These are phyloP conservation scores for Elongisporangium senticosum DNA, from an alignment of 352 stramenopile species.

Conservation along the genomic window DNA sequence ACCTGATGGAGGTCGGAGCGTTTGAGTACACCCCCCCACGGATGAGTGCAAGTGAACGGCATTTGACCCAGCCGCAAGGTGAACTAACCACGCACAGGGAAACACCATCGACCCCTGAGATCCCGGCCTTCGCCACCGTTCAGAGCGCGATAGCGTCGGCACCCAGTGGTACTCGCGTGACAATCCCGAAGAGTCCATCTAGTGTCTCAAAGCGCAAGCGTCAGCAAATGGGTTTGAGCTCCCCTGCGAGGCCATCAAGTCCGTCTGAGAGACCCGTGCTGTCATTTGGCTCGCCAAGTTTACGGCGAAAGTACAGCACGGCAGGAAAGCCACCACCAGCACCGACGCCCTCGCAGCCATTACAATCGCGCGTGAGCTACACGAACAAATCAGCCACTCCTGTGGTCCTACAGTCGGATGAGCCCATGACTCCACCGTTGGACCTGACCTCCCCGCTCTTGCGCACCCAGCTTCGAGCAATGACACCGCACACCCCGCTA, in stretches of 20 bases:
- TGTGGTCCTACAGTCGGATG: constrained; percentile 33
- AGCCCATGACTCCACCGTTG: constrained; percentile 51
- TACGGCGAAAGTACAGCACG: constrained; percentile 68
- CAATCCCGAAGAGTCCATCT: constrained; percentile 7
- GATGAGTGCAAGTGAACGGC: constrained; percentile 7
- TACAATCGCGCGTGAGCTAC: constrained; percentile 11
- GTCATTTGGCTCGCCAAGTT: constrained; percentile 31
- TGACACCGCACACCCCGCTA: constrained; percentile 78
- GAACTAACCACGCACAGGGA: no score
- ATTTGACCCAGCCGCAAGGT: no score
- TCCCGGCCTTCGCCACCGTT: constrained; percentile 51
- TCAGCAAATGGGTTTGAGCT: constrained; percentile 23
- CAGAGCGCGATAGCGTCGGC: no score
- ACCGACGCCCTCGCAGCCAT: constrained; percentile 28
- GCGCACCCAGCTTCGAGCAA: constrained; percentile 73
- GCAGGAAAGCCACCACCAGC: constrained; percentile 20
- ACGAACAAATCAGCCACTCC: constrained; percentile 8
- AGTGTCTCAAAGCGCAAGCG: constrained; percentile 38
- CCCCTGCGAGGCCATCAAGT: constrained; percentile 4
- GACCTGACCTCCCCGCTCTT: constrained; percentile 75
- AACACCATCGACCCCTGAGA: constrained; percentile 31
- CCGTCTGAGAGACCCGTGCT: constrained; percentile 10
- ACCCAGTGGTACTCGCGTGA: no score
- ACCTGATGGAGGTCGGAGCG: constrained; percentile 76
- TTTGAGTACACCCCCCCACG: constrained; percentile 71